Conservation (phyloP, 2,329 filamentous ascomycete species). For the Ascochyta viciae-villosae region DNA sequence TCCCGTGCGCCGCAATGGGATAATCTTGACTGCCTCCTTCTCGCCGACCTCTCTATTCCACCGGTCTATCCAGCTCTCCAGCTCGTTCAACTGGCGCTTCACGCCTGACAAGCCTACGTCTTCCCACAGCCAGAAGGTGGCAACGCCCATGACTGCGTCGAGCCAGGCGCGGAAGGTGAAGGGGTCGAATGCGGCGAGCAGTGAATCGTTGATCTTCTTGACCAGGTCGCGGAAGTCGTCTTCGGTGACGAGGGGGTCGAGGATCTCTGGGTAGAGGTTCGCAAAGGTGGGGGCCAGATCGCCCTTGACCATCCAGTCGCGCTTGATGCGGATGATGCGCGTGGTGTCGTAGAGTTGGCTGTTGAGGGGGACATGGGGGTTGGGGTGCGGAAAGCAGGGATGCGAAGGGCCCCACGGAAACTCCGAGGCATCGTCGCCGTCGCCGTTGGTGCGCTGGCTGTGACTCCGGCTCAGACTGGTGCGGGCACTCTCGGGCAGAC, state of each 20-base stretch:
- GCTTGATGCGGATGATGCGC: conserved; percentile 86
- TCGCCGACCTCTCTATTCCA: conserved; percentile 78
- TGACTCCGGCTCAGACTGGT: conserved; percentile 37
- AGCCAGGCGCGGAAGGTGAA: conserved; percentile 78
- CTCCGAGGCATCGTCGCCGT: conserved; percentile 54
- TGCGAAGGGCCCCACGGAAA: conserved; percentile 92
- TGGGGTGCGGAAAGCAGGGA: conserved; percentile 92
- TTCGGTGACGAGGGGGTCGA: conserved; percentile 85
- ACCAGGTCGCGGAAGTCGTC: conserved; percentile 85
- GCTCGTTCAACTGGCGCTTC: conserved; percentile 71
- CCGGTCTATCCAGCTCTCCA: conserved; percentile 83
- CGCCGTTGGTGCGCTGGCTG: conserved; percentile 59
- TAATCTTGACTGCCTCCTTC: conserved; percentile 72
- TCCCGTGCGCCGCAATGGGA: conserved; percentile 80
- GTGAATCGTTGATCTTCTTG: conserved; percentile 78
- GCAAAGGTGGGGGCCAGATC: conserved; percentile 93
- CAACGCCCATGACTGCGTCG: conserved; percentile 77
- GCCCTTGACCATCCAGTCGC: conserved; percentile 89
- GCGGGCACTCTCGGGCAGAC: conserved; percentile 37
- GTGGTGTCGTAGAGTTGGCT: conserved; percentile 79
- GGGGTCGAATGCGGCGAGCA: conserved; percentile 81
- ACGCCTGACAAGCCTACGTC: conserved; percentile 79
- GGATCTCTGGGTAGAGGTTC: conserved; percentile 93
- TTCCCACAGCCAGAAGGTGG: conserved; percentile 95
- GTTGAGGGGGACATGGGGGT: conserved; percentile 83